Evolutionary conservation across 164 flowering plant species (phyloP).

Genomic region (Piper longum): DNA sequence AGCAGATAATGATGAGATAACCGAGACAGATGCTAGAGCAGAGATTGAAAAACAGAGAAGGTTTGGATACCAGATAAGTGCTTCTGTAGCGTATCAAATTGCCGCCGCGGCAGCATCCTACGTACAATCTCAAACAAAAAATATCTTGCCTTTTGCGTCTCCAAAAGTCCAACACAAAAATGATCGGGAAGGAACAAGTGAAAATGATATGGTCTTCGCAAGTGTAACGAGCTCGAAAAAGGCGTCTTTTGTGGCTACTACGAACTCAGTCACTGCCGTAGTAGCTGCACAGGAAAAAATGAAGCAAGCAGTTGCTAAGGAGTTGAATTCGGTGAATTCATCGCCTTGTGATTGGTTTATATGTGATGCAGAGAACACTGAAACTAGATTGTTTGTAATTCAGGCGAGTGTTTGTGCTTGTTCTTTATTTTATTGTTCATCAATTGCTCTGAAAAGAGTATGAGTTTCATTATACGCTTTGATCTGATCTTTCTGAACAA

Average conservation of each 20-base stretch:
- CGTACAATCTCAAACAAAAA: slow-evolving; percentile 56
- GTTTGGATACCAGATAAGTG: slow-evolving; percentile 32
- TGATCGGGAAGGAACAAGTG: slow-evolving; percentile 5
- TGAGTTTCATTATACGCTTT: not conserved
- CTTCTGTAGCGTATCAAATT: slow-evolving; percentile 57
- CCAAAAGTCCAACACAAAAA: slow-evolving; percentile 12
- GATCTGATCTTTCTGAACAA: not conserved
- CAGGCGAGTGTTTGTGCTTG: slow-evolving; percentile 37
- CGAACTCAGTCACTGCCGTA: slow-evolving; percentile 81
- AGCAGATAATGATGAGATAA: slow-evolving; percentile 5
- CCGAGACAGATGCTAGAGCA: slow-evolving; percentile 5
- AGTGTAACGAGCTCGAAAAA: slow-evolving; percentile 24
- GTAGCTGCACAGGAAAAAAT: slow-evolving; percentile 95
- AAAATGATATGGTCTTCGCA: slow-evolving; percentile 3
- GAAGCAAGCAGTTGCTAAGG: slow-evolving; percentile 89
- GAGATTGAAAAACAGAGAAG: slow-evolving; percentile 24
- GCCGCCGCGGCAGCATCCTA: slow-evolving; percentile 93
- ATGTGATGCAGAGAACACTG: slow-evolving; percentile 67
- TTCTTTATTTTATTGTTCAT: not conserved
- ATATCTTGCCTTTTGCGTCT: slow-evolving; percentile 49
- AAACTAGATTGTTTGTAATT: slow-evolving; percentile 74
- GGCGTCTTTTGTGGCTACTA: slow-evolving; percentile 68
- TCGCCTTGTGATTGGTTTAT: slow-evolving; percentile 96
- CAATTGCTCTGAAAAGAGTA: not conserved
- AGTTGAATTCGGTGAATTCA: slow-evolving; percentile 51